Base-by-base conservation (phyloP, 352 stramenopile species). In the Globisporangium parvum region DNA sequence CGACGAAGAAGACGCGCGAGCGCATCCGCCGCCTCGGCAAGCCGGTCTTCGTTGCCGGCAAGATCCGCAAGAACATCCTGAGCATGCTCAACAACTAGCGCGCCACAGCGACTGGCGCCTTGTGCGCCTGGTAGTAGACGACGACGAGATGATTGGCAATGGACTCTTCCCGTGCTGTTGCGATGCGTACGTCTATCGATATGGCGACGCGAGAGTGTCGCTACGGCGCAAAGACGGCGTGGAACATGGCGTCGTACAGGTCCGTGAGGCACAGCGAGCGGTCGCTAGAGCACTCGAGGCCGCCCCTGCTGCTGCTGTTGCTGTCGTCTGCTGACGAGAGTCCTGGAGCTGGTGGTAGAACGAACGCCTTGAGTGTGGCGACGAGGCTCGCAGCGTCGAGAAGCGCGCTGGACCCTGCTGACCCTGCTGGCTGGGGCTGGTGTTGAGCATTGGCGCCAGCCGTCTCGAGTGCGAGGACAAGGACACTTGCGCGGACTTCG, bases 1-100 rank as follows among this genome's bases (percentile, higher is more conserved):
- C 79, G 23, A 92, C 82, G 33, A 89, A 93, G 65, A 93, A 93
- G 75, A 90, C 73, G 44, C 80, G 77, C 53, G 76, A 91, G 58
- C 78, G 79, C 52, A 88, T 93, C 47, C 77, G 79, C 42, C 78
- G 80, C 26, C 74, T 91, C 17, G 80, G 80, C 40, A 81, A 93
- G 68, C 56, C 79, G 18, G 80, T 88, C 23, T 84, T 87, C 53
- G 65, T 91, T 28, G 52, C 79, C 48, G 77, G 78, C 40, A 67
- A 93, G 65, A 87, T 93, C 65, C 78, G 77, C 60, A 93, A 93
- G 74, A 93, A 93, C 72, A 67, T 93, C 35, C 64, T 91, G 47
- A 64, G 59, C 14, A 87, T 93, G 82, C 71, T 92, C 20, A 60
- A 53, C 71, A 80, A 79, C 47, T 55, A 63, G 44, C 42, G 26